Evolutionary conservation across 2,329 filamentous ascomycete species (phyloP).

Genomic region (Lachnellula hyalina): DNA sequence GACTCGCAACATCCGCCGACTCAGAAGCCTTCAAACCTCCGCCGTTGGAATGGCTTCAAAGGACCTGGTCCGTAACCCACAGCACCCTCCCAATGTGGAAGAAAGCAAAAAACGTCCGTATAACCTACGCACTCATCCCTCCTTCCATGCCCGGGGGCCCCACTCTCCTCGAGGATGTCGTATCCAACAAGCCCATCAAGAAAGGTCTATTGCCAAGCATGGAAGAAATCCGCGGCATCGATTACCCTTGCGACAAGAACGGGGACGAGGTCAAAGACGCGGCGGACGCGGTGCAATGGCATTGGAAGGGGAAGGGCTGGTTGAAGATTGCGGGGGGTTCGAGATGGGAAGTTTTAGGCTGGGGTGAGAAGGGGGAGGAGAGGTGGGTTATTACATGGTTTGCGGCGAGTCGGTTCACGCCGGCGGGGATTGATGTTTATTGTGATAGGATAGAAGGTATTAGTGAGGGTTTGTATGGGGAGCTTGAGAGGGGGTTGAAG

Average conservation of each 20-base stretch:
- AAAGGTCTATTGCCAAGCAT: slow-evolving; percentile 40
- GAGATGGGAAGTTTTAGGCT: slow-evolving; percentile 79
- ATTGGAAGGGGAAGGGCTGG: slow-evolving; percentile 75
- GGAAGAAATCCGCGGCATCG: slow-evolving; percentile 61
- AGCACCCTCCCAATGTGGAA: slow-evolving; percentile 78
- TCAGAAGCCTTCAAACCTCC: slow-evolving; percentile 35
- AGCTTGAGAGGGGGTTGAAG: slow-evolving; percentile 50
- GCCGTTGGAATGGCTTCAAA: slow-evolving; percentile 52
- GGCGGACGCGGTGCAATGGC: slow-evolving; percentile 41
- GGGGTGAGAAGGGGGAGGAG: slow-evolving; percentile 47
- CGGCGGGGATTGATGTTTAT: slow-evolving; percentile 76
- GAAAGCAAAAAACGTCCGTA: slow-evolving; percentile 70
- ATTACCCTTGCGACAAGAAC: slow-evolving; percentile 40
- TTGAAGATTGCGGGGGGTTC: slow-evolving; percentile 63
- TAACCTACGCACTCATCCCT: slow-evolving; percentile 61
- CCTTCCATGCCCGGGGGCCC: slow-evolving; percentile 23
- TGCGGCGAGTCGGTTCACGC: slow-evolving; percentile 75
- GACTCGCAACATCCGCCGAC: slow-evolving; percentile 29
- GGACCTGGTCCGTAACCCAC: slow-evolving; percentile 71
- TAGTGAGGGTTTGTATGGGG: slow-evolving; percentile 48
- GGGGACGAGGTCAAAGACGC: slow-evolving; percentile 18
- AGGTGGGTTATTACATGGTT: slow-evolving; percentile 83
- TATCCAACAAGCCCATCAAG: slow-evolving; percentile 56
- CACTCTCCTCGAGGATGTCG: slow-evolving; percentile 59
- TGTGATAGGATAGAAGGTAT: slow-evolving; percentile 57